Evolutionary conservation across 2,329 filamentous ascomycete species (phyloP).

Genomic region (Tolypocladium nubicola): DNA sequence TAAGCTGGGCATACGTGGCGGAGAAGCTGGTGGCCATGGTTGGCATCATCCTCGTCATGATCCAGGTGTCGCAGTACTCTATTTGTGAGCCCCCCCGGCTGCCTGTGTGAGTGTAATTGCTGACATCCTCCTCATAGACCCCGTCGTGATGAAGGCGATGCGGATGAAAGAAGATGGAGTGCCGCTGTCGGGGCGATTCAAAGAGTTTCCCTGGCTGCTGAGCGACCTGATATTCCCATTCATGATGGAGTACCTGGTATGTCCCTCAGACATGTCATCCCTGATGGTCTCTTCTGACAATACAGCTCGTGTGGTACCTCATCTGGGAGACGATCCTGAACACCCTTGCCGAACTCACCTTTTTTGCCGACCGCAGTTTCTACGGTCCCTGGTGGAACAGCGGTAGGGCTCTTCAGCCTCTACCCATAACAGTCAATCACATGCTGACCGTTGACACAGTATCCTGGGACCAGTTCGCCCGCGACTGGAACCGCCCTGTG

Average conservation of each 20-base stretch:
- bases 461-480: slow-evolving; percentile 66
- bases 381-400: slow-evolving; percentile 56
- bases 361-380: slow-evolving; percentile 68
- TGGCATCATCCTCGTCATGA: slow-evolving; percentile 68
- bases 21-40: slow-evolving; percentile 63
- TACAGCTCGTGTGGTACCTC: slow-evolving; percentile 60
- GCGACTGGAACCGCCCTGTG: slow-evolving; percentile 70
- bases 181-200: slow-evolving; percentile 48
- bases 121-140: slow-evolving; percentile 30
- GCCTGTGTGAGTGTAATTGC: slow-evolving; percentile 1
- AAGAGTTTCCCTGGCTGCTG: slow-evolving; percentile 64
- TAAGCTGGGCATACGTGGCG: slow-evolving; percentile 64
- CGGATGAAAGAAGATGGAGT: slow-evolving; percentile 57
- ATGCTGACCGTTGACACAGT: slow-evolving; percentile 18
- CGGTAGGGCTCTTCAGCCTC: slow-evolving; percentile 18
- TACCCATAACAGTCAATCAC: neutral
- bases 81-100: slow-evolving; percentile 37
- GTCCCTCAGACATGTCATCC: neutral
- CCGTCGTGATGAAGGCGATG: slow-evolving; percentile 57
- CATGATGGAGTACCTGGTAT: slow-evolving; percentile 61
- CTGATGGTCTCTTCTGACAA: neutral
- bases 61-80: slow-evolving; percentile 63
- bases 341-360: slow-evolving; percentile 64
- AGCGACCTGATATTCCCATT: slow-evolving; percentile 68
- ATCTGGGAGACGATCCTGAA: slow-evolving; percentile 73